Conservation (phyloP, 2,329 filamentous ascomycete species). For the Fonsecaea nubica region DNA sequence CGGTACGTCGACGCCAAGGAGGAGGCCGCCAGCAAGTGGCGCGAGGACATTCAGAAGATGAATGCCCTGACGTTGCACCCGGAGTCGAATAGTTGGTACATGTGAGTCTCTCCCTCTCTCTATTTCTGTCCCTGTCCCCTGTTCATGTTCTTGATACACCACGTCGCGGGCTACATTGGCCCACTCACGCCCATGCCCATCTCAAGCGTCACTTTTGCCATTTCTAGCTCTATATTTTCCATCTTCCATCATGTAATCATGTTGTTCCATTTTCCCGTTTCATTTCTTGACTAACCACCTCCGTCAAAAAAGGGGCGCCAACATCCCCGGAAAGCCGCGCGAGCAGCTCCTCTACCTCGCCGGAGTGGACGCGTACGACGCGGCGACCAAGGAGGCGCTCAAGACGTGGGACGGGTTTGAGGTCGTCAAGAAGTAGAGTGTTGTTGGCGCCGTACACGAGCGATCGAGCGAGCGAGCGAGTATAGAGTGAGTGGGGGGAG, state of each 20-base stretch:
- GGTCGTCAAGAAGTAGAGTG: conserved; percentile 27
- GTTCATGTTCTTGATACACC: neutral
- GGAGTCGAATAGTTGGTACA: conserved; percentile 57
- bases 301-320: too few relatives aligned
- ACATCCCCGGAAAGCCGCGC: conserved; percentile 59
- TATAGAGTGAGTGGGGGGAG: too few relatives aligned
- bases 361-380: conserved; percentile 15
- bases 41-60: conserved; percentile 48
- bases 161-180: too few relatives aligned
- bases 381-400: conserved; percentile 11
- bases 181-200: too few relatives aligned
- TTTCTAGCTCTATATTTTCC: too few relatives aligned
- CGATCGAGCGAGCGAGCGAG: too few relatives aligned
- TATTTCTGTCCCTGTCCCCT: neutral
- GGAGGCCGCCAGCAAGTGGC: conserved; percentile 27
- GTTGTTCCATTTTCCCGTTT: too few relatives aligned
- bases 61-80: conserved; percentile 50
- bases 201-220: too few relatives aligned
- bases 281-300: too few relatives aligned
- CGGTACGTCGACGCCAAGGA: conserved; percentile 16
- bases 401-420: conserved; percentile 25
- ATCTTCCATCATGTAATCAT: too few relatives aligned
- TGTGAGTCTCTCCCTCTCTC: conserved; percentile 42
- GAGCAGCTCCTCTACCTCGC: conserved; percentile 53
- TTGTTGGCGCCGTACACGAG: too few relatives aligned